Conservation (phyloP, 164 flowering plant species). For the Houttuynia cordata region DNA sequence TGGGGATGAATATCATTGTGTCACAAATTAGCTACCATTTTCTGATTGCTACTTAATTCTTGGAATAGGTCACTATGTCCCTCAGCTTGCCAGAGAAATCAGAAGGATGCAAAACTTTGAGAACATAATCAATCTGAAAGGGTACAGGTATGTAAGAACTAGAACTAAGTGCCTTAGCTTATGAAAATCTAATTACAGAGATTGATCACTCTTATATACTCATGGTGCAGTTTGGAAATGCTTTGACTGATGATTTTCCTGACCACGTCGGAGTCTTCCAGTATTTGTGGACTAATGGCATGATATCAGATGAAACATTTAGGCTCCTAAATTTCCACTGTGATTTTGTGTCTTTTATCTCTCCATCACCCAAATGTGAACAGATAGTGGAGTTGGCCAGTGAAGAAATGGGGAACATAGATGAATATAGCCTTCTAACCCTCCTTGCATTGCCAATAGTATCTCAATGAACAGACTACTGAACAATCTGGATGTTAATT, state of each 20-base stretch:
- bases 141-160: conserved; percentile 50
- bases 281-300: conserved; percentile 77
- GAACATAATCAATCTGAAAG: conserved; percentile 56
- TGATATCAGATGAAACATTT: conserved; percentile 81
- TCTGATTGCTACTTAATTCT: neutral
- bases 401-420: conserved; percentile 72
- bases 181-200: too few species aligned
- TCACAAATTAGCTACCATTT: too few species aligned
- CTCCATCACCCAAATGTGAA: conserved; percentile 40
- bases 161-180: neutral
- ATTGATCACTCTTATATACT: neutral
- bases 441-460: conserved; percentile 49
- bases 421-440: conserved; percentile 66
- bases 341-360: conserved; percentile 50
- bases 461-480: conserved; percentile 26
- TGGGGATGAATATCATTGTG: neutral
- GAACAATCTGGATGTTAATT: conserved; percentile 42
- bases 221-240: conserved; percentile 83
- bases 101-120: conserved; percentile 35
- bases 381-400: conserved; percentile 41
- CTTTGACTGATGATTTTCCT: conserved; percentile 63
- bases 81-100: conserved; percentile 84
- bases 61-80: conserved; percentile 85
- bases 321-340: conserved; percentile 47
- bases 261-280: conserved; percentile 76